Percentiles rank a stretch among this genome's conserved stretches.
These are phyloP conservation scores for Umbelopsis sp. DNA, from an alignment of 371 early-diverging fungal genomes.

Conservation along the genomic window DNA sequence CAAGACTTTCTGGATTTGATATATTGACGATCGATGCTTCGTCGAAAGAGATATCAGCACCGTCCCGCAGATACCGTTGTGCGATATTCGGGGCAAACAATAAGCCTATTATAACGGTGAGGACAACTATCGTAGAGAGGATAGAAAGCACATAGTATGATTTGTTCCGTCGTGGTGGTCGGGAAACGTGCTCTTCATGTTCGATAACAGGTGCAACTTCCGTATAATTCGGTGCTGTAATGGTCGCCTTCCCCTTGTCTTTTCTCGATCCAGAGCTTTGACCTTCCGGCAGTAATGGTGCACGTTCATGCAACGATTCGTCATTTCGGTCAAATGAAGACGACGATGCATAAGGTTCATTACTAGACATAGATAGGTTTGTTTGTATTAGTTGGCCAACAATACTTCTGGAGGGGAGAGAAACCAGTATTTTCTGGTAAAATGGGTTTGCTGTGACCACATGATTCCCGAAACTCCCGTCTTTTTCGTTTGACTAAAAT, in stretches of 20 bases:
- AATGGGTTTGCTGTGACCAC: background rate
- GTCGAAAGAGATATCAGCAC: slow-evolving; percentile 34
- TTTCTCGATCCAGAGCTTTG: slow-evolving; percentile 12
- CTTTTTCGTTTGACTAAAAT: background rate
- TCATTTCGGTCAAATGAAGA: slow-evolving; percentile 3
- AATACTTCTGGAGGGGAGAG: background rate
- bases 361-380: slow-evolving; percentile 4
- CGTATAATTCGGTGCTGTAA: background rate
- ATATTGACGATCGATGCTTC: slow-evolving; percentile 44
- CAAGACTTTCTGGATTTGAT: slow-evolving; percentile 30
- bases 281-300: background rate
- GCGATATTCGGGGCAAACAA: slow-evolving; percentile 51
- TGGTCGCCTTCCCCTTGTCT: slow-evolving; percentile 8
- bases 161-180: slow-evolving; percentile 10
- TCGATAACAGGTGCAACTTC: background rate
- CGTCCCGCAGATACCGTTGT: slow-evolving; percentile 40
- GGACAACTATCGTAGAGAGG: background rate
- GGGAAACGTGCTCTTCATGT: background rate
- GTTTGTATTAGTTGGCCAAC: background rate
- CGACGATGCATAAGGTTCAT: slow-evolving; percentile 12
- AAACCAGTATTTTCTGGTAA: background rate
- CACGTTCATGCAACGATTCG: slow-evolving; percentile 6
- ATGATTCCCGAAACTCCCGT: background rate
- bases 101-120: slow-evolving; percentile 23
- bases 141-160: background rate